A percentile compares a stretch with the other conserved stretches of the same genome.
phyloP scores from a whole-genome alignment of 1,284 basidiomycete genomes.

The Fomitopsis betulina region DNA sequence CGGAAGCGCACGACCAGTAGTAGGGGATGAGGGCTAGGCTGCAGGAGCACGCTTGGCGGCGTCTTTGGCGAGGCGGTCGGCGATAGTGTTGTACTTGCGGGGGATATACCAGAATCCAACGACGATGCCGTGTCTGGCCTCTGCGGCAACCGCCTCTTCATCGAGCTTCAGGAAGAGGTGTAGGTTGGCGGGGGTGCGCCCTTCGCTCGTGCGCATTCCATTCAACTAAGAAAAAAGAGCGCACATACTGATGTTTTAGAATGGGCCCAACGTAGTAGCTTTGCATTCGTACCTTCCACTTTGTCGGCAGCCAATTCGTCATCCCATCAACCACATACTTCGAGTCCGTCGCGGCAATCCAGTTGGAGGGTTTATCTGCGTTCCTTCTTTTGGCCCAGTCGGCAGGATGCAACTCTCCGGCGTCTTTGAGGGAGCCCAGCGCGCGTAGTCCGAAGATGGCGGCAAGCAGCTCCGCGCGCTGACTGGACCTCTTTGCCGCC shows the following conservation, averaged over 20 bases:
- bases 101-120: background rate
- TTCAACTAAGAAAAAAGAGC: background rate
- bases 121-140: background rate
- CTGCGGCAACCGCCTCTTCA: background rate
- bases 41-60: background rate
- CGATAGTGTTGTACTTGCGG: background rate
- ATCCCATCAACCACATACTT: conserved; percentile 2
- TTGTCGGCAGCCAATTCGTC: conserved; percentile 1
- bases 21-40: background rate
- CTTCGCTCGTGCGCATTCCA: background rate
- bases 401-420: background rate
- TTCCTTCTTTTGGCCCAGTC: background rate
- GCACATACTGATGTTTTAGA: background rate
- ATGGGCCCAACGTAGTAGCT: background rate
- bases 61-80: background rate
- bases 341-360: background rate
- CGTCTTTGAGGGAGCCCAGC: background rate
- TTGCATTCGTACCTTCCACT: background rate
- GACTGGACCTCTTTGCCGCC: background rate
- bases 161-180: background rate
- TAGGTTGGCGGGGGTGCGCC: background rate
- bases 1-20: too few relatives aligned
- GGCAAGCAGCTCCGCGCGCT: conserved; percentile 3
- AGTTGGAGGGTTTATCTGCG: background rate
- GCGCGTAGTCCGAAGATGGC: background rate